phyloP scores from a whole-genome alignment of 2,329 filamentous ascomycete species.

The Fusarium circinatum region DNA sequence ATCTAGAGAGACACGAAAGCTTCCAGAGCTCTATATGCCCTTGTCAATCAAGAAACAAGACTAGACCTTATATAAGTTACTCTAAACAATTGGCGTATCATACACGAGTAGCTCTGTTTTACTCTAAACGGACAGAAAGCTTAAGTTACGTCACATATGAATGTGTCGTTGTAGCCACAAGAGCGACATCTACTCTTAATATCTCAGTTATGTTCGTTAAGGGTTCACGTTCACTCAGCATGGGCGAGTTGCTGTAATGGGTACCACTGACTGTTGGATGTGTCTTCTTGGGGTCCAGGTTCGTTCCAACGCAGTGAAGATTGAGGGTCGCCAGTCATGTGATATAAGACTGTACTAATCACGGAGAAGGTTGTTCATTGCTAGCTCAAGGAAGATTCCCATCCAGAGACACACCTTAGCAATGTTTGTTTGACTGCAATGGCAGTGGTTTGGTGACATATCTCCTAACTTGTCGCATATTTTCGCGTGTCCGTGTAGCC shows the following conservation, averaged over 20 bases:
- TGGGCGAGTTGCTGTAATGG: constrained; percentile 48
- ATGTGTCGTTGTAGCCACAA: constrained; percentile 43
- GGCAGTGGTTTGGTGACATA: background rate
- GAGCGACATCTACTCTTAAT: constrained; percentile 60
- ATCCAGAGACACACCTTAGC: background rate
- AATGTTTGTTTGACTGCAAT: background rate
- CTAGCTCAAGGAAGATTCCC: too few species aligned
- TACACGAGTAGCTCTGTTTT: constrained; percentile 76
- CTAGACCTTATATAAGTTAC: background rate
- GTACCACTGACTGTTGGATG: background rate
- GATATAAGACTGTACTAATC: background rate
- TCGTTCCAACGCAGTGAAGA: background rate
- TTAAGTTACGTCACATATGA: constrained; percentile 71
- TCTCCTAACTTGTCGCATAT: background rate
- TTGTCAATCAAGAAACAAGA: background rate
- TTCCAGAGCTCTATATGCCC: background rate
- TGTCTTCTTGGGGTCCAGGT: background rate
- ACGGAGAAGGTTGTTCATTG: too few species aligned
- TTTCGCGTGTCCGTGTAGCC: too few species aligned
- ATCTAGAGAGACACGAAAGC: background rate
- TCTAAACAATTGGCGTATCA: constrained; percentile 47
- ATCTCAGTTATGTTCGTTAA: constrained; percentile 76
- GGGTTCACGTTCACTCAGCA: constrained; percentile 71
- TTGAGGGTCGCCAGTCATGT: background rate
- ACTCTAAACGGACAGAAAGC: constrained; percentile 69